Evolutionary conservation across 495 filamentous ascomycete species (phyloP).

Genomic region (Penicillium waksmanii): DNA sequence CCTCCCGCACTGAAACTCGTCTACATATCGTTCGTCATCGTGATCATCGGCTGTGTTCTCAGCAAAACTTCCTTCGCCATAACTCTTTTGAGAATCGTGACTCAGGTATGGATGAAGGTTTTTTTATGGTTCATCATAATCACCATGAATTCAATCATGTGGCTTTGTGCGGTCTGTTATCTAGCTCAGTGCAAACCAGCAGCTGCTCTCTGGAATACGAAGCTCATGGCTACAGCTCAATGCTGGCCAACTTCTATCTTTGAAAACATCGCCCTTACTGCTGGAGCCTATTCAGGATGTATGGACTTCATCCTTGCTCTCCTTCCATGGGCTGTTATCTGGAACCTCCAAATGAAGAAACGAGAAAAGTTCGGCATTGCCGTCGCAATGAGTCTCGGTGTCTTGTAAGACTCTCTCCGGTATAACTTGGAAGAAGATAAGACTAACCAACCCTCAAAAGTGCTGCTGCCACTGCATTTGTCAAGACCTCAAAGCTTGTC

Average conservation of each 20-base stretch:
- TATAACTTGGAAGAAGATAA: background rate
- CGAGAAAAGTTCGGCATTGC: slow-evolving; percentile 30
- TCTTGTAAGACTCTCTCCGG: slow-evolving; percentile 20
- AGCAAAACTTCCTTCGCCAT: slow-evolving; percentile 33
- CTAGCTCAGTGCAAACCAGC: slow-evolving; percentile 28
- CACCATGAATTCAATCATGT: slow-evolving; percentile 30
- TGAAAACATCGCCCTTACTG: slow-evolving; percentile 24
- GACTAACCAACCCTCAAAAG: slow-evolving; percentile 3
- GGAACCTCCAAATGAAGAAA: slow-evolving; percentile 32
- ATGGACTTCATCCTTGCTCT: slow-evolving; percentile 35
- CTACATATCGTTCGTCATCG: slow-evolving; percentile 22
- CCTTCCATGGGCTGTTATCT: slow-evolving; percentile 28
- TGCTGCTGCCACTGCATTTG: slow-evolving; percentile 26
- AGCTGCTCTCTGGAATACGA: slow-evolving; percentile 23
- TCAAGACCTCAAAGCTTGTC: slow-evolving; percentile 30
- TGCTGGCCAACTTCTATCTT: slow-evolving; percentile 28
- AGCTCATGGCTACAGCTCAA: slow-evolving; percentile 19
- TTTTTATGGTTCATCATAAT: slow-evolving; percentile 32
- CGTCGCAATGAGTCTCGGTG: slow-evolving; percentile 32
- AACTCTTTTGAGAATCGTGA: slow-evolving; percentile 29
- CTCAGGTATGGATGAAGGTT: slow-evolving; percentile 23
- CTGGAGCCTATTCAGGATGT: slow-evolving; percentile 30
- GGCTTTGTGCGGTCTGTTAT: slow-evolving; percentile 26
- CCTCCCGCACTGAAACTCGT: slow-evolving; percentile 21
- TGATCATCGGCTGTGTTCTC: slow-evolving; percentile 28